These are phyloP conservation scores for Chrysoporthe austroafricana DNA, from an alignment of 2,329 filamentous ascomycete genomes.

Conservation along the genomic window DNA sequence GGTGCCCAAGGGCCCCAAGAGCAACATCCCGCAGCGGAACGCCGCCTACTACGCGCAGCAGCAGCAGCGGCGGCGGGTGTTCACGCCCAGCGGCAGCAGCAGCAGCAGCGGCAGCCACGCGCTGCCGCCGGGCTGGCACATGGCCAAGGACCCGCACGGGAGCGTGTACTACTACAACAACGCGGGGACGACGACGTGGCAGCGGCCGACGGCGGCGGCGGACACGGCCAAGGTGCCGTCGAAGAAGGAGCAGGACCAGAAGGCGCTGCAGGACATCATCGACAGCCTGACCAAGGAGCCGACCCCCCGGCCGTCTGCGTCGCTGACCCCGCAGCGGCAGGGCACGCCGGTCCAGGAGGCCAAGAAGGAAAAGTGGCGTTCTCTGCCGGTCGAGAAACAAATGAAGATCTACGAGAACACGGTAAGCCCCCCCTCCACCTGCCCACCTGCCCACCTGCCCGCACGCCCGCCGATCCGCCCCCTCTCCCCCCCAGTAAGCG, in stretches of 20 bases:
- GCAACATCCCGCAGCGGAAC: conserved; percentile 60
- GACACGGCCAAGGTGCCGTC: conserved; percentile 70
- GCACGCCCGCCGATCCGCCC: too few species aligned
- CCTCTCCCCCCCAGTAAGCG: too few species aligned
- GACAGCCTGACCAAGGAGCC: conserved; percentile 78
- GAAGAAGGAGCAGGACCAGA: conserved; percentile 65
- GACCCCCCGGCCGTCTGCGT: conserved; percentile 56
- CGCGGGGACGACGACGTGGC: conserved; percentile 79
- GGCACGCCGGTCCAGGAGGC: conserved; percentile 59
- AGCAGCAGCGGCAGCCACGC: conserved; percentile 44
- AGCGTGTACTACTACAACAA: conserved; percentile 85
- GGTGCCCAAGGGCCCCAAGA: conserved; percentile 63
- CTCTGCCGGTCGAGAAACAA: conserved; percentile 77
- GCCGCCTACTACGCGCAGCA: conserved; percentile 49
- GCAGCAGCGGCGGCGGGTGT: conserved; percentile 54
- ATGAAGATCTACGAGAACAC: conserved; percentile 96
- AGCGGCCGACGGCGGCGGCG: conserved; percentile 72
- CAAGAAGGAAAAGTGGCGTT: conserved; percentile 73
- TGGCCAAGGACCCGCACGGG: conserved; percentile 71
- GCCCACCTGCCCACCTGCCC: neutral
- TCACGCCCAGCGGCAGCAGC: conserved; percentile 40
- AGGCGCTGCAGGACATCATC: conserved; percentile 81
- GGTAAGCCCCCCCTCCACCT: conserved; percentile 53
- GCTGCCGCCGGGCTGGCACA: conserved; percentile 85
- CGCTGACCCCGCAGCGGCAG: conserved; percentile 67